phyloP scores from a whole-genome alignment of 2,329 filamentous ascomycete species.

The Lecanosticta acicola region DNA sequence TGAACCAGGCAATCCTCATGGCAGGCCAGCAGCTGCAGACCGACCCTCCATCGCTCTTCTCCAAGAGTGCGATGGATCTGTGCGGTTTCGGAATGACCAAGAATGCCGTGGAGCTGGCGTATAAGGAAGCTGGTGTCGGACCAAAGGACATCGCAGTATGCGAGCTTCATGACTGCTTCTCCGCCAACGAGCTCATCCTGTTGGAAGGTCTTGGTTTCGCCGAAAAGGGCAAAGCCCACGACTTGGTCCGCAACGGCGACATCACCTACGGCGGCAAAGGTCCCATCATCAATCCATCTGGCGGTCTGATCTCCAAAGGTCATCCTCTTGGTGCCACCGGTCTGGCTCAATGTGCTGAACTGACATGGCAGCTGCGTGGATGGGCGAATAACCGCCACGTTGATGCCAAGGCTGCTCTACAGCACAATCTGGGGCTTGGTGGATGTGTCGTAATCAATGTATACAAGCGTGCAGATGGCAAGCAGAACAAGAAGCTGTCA shows the following conservation, averaged over 20 bases:
- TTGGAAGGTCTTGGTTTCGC: constrained; percentile 78
- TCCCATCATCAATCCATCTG: constrained; percentile 79
- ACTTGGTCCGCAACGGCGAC: constrained; percentile 77
- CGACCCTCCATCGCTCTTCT: constrained; percentile 75
- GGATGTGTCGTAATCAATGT: constrained; percentile 88
- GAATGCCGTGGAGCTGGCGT: constrained; percentile 61
- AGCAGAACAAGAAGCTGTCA: constrained; percentile 54
- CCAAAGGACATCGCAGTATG: constrained; percentile 71
- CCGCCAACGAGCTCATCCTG: constrained; percentile 84
- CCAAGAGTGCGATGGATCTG: constrained; percentile 73
- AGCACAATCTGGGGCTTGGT: constrained; percentile 90
- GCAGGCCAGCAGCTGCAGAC: constrained; percentile 83
- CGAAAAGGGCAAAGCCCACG: constrained; percentile 77
- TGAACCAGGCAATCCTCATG: constrained; percentile 75
- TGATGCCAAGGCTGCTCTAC: constrained; percentile 64
- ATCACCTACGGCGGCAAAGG: constrained; percentile 82
- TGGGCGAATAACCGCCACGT: constrained; percentile 83
- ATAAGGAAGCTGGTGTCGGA: constrained; percentile 63
- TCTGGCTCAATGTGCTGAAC: constrained; percentile 86
- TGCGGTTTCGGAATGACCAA: constrained; percentile 82
- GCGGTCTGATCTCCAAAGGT: constrained; percentile 86
- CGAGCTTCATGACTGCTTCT: constrained; percentile 96
- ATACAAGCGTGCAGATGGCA: constrained; percentile 77
- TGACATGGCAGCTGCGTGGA: constrained; percentile 93
- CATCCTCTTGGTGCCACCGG: constrained; percentile 91